Evolutionary conservation across 1,139 yeast genomes (phyloP).

Genomic region (Debaryomyces sp.): DNA sequence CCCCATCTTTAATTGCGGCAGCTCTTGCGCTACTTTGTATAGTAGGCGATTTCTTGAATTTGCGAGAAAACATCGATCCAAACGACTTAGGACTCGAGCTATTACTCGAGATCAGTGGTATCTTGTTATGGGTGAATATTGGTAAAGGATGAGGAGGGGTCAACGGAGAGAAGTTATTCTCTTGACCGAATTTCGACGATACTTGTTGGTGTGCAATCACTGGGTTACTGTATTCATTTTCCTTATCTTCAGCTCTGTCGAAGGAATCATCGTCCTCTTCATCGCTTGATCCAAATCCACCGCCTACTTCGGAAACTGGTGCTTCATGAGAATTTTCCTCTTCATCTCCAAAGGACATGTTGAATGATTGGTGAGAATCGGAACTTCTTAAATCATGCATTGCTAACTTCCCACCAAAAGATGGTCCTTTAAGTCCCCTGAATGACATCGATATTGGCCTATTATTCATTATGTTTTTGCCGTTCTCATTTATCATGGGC

Average conservation of each 20-base stretch:
- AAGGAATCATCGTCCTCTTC: constrained; percentile 22
- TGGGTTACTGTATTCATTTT: constrained; percentile 1
- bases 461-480: constrained; percentile 19
- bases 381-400: constrained; percentile 33
- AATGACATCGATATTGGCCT: constrained; percentile 72
- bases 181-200: constrained; percentile 1
- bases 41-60: constrained; percentile 24
- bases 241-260: not conserved
- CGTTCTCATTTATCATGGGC: constrained; percentile 15
- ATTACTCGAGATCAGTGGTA: constrained; percentile 28
- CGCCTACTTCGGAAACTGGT: constrained; percentile 27
- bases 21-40: constrained; percentile 3
- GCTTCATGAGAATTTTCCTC: constrained; percentile 17
- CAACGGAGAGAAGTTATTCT: constrained; percentile 8
- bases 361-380: constrained; percentile 49
- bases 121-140: constrained; percentile 29
- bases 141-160: constrained; percentile 19
- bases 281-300: constrained; percentile 33
- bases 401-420: constrained; percentile 43
- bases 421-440: constrained; percentile 62
- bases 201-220: not conserved
- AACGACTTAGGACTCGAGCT: constrained; percentile 37
- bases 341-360: constrained; percentile 32
- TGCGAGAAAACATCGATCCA: constrained; percentile 33
- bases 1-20: constrained; percentile 30